These are phyloP conservation scores for Pisolithus orientalis DNA, from an alignment of 768 basidiomycete species.

Conservation along the genomic window DNA sequence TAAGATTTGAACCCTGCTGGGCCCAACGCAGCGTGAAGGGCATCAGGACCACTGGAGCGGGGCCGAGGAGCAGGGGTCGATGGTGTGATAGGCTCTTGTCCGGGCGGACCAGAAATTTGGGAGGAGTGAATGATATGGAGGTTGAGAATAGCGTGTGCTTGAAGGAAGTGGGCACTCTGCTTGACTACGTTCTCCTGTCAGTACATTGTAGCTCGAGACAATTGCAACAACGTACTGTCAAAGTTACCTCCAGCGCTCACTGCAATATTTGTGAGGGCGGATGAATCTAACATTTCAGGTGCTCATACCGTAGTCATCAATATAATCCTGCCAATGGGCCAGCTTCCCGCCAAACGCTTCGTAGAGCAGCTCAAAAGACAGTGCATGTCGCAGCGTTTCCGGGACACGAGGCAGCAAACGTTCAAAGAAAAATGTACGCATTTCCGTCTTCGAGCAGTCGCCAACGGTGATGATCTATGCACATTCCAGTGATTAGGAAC, in stretches of 20 bases:
- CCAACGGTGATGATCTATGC: constrained; percentile 69
- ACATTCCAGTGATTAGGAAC: not conserved
- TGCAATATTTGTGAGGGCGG: constrained; percentile 20
- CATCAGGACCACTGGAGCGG: constrained; percentile 35
- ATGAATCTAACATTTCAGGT: not conserved
- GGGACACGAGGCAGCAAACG: constrained; percentile 65
- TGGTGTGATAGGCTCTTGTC: constrained; percentile 26
- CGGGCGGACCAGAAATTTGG: constrained; percentile 39
- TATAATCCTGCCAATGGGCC: constrained; percentile 77
- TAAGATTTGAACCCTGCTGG: constrained; percentile 57
- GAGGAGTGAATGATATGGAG: constrained; percentile 84
- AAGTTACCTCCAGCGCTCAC: constrained; percentile 71
- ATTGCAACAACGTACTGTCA: constrained; percentile 45
- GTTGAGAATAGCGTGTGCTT: constrained; percentile 78
- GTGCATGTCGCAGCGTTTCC: constrained; percentile 42
- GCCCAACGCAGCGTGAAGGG: constrained; percentile 52
- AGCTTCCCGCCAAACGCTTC: constrained; percentile 82
- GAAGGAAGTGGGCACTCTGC: constrained; percentile 77
- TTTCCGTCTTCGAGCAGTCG: constrained; percentile 71
- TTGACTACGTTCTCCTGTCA: constrained; percentile 43
- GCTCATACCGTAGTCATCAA: constrained; percentile 59
- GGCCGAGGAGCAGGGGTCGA: constrained; percentile 29
- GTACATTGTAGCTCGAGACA: constrained; percentile 2
- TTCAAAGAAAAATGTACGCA: constrained; percentile 58
- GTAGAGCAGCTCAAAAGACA: constrained; percentile 70